These are phyloP conservation scores for Trichoderma brevicompactum DNA, from an alignment of 2,329 filamentous ascomycete genomes.

Conservation along the genomic window DNA sequence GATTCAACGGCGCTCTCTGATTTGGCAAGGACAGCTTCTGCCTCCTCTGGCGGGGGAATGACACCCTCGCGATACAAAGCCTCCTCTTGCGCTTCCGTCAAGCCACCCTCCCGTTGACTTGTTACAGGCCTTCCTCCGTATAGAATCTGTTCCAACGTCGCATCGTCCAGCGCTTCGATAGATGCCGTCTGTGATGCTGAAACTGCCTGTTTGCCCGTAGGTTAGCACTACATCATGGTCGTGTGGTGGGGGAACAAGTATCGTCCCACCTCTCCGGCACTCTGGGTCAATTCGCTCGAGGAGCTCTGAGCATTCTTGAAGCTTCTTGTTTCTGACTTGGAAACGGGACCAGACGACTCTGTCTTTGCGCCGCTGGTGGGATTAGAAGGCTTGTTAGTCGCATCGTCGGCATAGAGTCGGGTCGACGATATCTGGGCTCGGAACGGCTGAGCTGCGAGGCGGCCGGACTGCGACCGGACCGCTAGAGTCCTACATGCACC, in stretches of 20 bases:
- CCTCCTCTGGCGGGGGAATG: slow-evolving; percentile 44
- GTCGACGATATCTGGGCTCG: slow-evolving; percentile 32
- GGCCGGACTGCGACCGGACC: slow-evolving; percentile 38
- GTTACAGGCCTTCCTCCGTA: slow-evolving; percentile 43
- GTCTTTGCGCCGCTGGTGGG: slow-evolving; percentile 28
- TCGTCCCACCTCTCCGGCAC: slow-evolving; percentile 3
- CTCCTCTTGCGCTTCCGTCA: slow-evolving; percentile 51
- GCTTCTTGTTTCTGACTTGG: background rate
- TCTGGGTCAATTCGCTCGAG: slow-evolving; percentile 22
- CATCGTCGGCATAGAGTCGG: slow-evolving; percentile 43
- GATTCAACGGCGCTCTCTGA: slow-evolving; percentile 32
- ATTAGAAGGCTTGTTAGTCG: slow-evolving; percentile 36
- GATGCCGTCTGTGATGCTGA: slow-evolving; percentile 27
- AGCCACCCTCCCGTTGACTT: slow-evolving; percentile 40
- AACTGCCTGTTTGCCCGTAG: slow-evolving; percentile 16
- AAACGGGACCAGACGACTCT: background rate
- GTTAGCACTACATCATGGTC: background rate
- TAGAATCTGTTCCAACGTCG: slow-evolving; percentile 44
- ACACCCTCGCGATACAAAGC: slow-evolving; percentile 49
- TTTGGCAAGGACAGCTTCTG: slow-evolving; percentile 40
- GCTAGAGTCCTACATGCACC: slow-evolving; percentile 43
- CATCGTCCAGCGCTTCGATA: slow-evolving; percentile 42
- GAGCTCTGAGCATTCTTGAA: background rate
- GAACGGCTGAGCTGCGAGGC: slow-evolving; percentile 35
- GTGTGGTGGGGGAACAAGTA: background rate